phyloP scores from a whole-genome alignment of 768 basidiomycete species.

The Lactarius quietus region DNA sequence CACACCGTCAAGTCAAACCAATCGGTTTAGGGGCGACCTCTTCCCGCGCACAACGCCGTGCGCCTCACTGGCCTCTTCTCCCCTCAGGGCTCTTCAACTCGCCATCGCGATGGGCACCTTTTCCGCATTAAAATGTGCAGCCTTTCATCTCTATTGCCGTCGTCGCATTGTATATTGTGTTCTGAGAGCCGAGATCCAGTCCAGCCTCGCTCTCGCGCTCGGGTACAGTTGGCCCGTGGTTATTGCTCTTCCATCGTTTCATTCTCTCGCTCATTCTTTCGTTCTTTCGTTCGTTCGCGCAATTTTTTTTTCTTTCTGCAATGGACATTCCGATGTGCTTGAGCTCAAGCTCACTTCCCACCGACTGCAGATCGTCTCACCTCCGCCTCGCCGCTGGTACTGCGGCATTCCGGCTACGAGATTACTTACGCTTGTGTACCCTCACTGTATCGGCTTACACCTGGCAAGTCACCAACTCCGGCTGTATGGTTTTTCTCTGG shows the following conservation, averaged over 20 bases:
- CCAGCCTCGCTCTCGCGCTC: background rate
- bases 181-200: background rate
- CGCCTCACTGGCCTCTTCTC: background rate
- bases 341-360: background rate
- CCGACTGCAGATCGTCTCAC: background rate
- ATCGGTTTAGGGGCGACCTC: background rate
- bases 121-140: background rate
- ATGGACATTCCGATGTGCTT: background rate
- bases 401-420: background rate
- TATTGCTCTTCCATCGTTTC: background rate
- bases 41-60: background rate
- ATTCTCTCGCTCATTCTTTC: background rate
- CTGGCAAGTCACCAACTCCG: background rate
- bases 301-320: background rate
- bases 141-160: background rate
- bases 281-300: background rate
- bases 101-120: background rate
- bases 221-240: background rate
- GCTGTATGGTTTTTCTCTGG: background rate
- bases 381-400: background rate
- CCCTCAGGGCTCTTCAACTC: too few species aligned
- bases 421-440: background rate
- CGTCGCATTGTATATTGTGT: background rate
- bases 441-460: background rate
- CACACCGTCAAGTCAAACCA: background rate